Percentiles rank a stretch among this genome's conserved stretches.
phyloP scores from a whole-genome alignment of 2,329 filamentous ascomycete species.

The Fusarium ramigenum region DNA sequence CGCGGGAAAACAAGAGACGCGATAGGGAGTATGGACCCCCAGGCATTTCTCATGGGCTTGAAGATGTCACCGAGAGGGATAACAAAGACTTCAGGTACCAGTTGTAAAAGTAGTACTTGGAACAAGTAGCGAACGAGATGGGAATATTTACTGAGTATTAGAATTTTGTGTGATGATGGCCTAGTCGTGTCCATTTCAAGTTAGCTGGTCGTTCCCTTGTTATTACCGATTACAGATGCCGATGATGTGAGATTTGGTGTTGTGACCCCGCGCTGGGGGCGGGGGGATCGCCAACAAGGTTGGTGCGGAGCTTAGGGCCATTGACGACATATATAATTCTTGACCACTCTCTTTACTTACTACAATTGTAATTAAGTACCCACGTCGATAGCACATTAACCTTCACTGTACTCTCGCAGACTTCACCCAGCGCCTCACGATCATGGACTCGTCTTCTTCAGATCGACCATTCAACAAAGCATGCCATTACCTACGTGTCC shows the following conservation, averaged over 20 bases:
- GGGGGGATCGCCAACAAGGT: neutral
- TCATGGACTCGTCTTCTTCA: neutral
- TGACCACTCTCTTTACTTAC: neutral
- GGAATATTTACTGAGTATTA: rapidly evolving
- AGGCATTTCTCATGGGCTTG: neutral
- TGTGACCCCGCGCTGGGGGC: neutral
- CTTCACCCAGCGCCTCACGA: rapidly evolving
- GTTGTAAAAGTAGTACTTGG: neutral
- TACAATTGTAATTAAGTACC: neutral
- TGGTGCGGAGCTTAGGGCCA: neutral
- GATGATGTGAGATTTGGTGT: neutral
- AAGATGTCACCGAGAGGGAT: neutral
- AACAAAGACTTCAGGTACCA: neutral
- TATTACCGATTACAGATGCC: neutral
- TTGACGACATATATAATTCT: neutral
- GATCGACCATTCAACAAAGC: neutral
- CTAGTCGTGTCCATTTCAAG: neutral
- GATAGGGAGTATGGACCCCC: neutral
- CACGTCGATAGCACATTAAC: rapidly evolving
- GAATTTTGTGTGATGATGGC: rapidly evolving
- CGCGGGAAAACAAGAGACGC: neutral
- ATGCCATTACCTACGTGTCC: too few species aligned
- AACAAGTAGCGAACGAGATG: neutral
- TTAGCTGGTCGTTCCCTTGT: neutral
- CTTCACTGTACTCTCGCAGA: rapidly evolving